A percentile compares a stretch with the other conserved stretches of the same genome.
phyloP scores from a whole-genome alignment of 2,329 filamentous ascomycete species.

The Scorias spongiosa region DNA sequence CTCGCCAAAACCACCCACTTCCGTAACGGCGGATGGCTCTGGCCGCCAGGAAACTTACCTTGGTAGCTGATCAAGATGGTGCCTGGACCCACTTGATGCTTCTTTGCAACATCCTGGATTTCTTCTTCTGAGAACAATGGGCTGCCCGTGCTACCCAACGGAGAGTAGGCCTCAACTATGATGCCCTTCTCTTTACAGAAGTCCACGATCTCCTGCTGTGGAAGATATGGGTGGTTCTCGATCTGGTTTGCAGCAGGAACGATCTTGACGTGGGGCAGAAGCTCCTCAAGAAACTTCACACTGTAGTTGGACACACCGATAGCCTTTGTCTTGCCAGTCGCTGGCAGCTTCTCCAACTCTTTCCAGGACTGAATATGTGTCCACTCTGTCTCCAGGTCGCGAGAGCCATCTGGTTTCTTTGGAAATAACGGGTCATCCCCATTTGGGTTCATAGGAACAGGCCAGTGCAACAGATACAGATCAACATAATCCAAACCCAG shows the following conservation, averaged over 20 bases:
- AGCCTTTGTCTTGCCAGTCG: slow-evolving; percentile 33
- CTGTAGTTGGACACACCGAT: slow-evolving; percentile 37
- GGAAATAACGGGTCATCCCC: slow-evolving; percentile 59
- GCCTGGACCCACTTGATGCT: slow-evolving; percentile 32
- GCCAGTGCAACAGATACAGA: slow-evolving; percentile 73
- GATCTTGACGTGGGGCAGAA: slow-evolving; percentile 45
- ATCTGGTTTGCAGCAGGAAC: slow-evolving; percentile 57
- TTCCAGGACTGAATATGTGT: slow-evolving; percentile 66
- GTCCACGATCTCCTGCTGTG: slow-evolving; percentile 57
- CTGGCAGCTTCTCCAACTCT: slow-evolving; percentile 50
- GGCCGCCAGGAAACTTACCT: slow-evolving; percentile 32
- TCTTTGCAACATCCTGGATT: slow-evolving; percentile 34
- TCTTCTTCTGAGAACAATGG: slow-evolving; percentile 33
- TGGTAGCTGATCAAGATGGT: slow-evolving; percentile 58
- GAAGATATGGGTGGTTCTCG: slow-evolving; percentile 57
- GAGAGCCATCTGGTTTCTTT: slow-evolving; percentile 54
- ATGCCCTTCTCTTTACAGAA: slow-evolving; percentile 54
- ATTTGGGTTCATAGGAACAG: slow-evolving; percentile 60
- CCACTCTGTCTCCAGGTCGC: slow-evolving; percentile 55
- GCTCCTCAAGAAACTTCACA: slow-evolving; percentile 31
- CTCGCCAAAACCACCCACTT: slow-evolving; percentile 1
- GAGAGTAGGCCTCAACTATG: slow-evolving; percentile 54
- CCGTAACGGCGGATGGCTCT: background rate
- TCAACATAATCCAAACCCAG: slow-evolving; percentile 71
- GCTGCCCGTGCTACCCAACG: slow-evolving; percentile 33